These are phyloP conservation scores for Solanum chacoense DNA, from an alignment of 305 asterid genomes.

Conservation along the genomic window DNA sequence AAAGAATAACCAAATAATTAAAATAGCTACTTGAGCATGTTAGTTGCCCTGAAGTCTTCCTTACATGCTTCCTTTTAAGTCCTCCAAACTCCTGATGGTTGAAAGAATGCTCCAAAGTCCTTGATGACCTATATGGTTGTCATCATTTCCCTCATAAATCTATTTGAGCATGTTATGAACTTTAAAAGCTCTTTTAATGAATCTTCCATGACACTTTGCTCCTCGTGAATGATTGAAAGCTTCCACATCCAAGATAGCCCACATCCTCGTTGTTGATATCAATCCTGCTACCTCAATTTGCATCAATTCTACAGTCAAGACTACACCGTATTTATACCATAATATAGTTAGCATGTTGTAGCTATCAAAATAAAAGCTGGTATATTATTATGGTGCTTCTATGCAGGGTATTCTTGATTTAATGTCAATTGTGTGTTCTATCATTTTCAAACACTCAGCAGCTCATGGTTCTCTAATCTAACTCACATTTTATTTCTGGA, in stretches of 20 bases:
- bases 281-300: not conserved
- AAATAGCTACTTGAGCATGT: not conserved
- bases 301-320: not conserved
- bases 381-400: not conserved
- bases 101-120: not conserved
- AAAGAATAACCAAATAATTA: not conserved
- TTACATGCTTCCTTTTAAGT: not conserved
- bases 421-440: not conserved
- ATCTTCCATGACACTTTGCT: not conserved
- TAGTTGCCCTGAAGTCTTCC: not conserved
- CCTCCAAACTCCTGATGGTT: not conserved
- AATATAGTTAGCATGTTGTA: not conserved
- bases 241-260: not conserved
- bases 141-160: not conserved
- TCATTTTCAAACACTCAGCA: not conserved
- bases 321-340: not conserved
- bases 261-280: not conserved
- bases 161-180: not conserved
- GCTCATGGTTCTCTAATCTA: not conserved
- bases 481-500: not conserved
- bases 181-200: not conserved
- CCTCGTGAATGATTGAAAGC: not conserved
- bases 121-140: not conserved
- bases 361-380: not conserved
- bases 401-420: not conserved